Conservation (phyloP, 495 filamentous ascomycete species). For the Staphylotrichum tortipilum region DNA sequence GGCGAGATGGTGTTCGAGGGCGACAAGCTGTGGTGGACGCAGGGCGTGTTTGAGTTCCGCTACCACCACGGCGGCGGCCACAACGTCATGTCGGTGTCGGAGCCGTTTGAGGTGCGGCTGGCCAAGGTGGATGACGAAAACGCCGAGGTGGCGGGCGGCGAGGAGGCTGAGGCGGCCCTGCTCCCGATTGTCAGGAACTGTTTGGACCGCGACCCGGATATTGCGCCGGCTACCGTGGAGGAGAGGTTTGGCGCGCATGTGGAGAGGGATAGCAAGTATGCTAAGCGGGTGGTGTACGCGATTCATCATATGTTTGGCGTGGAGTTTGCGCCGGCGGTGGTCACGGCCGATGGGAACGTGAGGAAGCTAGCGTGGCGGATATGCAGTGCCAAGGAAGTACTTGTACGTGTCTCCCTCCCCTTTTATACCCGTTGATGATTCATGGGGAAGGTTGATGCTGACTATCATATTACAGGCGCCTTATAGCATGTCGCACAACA, state of each 20-base stretch:
- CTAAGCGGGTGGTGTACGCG: slow-evolving; percentile 82
- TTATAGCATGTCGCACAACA: slow-evolving; percentile 58
- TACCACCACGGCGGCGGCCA: slow-evolving; percentile 94
- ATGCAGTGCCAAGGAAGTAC: slow-evolving; percentile 86
- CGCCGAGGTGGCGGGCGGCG: slow-evolving; percentile 42
- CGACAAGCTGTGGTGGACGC: slow-evolving; percentile 95
- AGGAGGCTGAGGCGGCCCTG: slow-evolving; percentile 61
- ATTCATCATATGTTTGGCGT: slow-evolving; percentile 97
- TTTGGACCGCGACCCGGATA: slow-evolving; percentile 83
- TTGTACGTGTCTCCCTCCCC: slow-evolving; percentile 51
- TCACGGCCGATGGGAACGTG: slow-evolving; percentile 86
- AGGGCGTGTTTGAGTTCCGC: slow-evolving; percentile 90
- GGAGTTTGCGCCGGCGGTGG: slow-evolving; percentile 87
- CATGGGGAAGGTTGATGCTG: background rate
- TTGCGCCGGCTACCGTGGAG: slow-evolving; percentile 71
- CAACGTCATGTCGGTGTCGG: slow-evolving; percentile 91
- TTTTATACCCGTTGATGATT: background rate
- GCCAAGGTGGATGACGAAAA: slow-evolving; percentile 64
- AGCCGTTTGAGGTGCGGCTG: slow-evolving; percentile 86
- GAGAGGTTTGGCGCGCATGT: slow-evolving; percentile 78
- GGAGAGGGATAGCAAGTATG: slow-evolving; percentile 79
- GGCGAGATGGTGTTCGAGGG: slow-evolving; percentile 85
- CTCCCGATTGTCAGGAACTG: slow-evolving; percentile 81
- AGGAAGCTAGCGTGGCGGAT: slow-evolving; percentile 90
- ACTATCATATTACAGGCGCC: slow-evolving; percentile 40